Conservation (phyloP, 1,284 basidiomycete species). For the Grifola frondosa region DNA sequence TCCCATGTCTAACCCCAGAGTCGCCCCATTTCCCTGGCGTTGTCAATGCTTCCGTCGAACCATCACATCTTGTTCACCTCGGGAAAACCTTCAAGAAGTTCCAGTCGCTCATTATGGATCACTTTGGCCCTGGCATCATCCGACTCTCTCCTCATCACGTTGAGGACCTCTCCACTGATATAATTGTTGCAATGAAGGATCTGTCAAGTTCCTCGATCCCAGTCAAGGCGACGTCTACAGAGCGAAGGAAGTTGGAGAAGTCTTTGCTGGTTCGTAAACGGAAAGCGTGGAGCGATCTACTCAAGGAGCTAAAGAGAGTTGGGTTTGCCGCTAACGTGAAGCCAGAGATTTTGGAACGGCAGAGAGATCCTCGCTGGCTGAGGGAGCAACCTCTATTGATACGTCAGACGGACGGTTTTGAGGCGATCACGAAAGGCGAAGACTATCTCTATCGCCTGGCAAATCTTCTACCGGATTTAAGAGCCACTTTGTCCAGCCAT, state of each 20-base stretch:
- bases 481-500: conserved; percentile 67
- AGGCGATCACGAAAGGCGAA: conserved; percentile 46
- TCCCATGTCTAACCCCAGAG: conserved; percentile 11
- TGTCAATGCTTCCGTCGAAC: conserved; percentile 12
- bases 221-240: conserved; percentile 48
- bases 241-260: conserved; percentile 75
- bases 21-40: too few relatives aligned
- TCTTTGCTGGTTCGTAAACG: conserved; percentile 81
- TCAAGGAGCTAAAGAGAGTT: conserved; percentile 84
- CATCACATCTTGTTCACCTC: conserved; percentile 43
- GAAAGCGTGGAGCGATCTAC: conserved; percentile 88
- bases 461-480: conserved; percentile 68
- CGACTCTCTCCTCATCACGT: conserved; percentile 41
- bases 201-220: conserved; percentile 60
- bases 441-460: conserved; percentile 74
- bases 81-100: conserved; percentile 50
- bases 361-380: conserved; percentile 67
- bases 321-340: conserved; percentile 78
- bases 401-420: conserved; percentile 11
- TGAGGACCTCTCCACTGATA: conserved; percentile 71
- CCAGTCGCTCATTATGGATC: conserved; percentile 39
- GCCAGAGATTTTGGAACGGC: conserved; percentile 66
- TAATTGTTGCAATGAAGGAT: conserved; percentile 68
- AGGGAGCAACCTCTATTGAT: conserved; percentile 53
- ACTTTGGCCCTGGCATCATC: conserved; percentile 44